Evolutionary conservation across 108 stramenopile species (phyloP).

Genomic region (Nitzschia palea): DNA sequence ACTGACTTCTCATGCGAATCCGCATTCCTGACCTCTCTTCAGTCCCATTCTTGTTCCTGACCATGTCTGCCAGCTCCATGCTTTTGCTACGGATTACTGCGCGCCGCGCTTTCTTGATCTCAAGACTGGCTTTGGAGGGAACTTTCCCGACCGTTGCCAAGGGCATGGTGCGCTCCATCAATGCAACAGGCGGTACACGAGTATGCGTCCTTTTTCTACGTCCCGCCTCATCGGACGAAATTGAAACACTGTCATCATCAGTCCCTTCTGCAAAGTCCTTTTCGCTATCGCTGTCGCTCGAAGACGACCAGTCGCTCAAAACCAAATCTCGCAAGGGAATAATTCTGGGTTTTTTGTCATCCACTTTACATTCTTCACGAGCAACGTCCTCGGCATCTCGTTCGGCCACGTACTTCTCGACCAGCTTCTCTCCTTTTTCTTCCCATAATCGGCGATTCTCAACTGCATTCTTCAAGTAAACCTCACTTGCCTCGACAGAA

Average conservation of each 20-base stretch:
- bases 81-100: slow-evolving; percentile 3
- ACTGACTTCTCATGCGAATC: slow-evolving; percentile 1
- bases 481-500: slow-evolving; percentile 31
- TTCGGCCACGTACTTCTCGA: slow-evolving; percentile 8
- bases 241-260: slow-evolving; percentile 7
- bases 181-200: too few relatives aligned
- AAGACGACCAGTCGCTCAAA: background rate
- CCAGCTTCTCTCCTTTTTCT: slow-evolving; percentile 5
- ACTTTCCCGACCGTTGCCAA: slow-evolving; percentile 2
- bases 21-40: background rate
- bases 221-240: background rate
- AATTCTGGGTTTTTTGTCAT: background rate
- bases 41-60: background rate
- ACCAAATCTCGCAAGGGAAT: slow-evolving; percentile 5
- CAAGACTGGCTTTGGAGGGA: background rate
- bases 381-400: slow-evolving; percentile 2
- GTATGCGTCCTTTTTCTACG: too few relatives aligned
- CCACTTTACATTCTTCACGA: background rate
- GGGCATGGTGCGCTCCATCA: too few relatives aligned
- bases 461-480: slow-evolving; percentile 38
- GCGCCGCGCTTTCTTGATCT: background rate
- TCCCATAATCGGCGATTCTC: slow-evolving; percentile 27
- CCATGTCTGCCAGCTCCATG: background rate
- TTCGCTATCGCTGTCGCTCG: background rate
- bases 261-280: slow-evolving; percentile 5